Conservation (phyloP, 1,284 basidiomycete species). For the Moesziomyces sp. region DNA sequence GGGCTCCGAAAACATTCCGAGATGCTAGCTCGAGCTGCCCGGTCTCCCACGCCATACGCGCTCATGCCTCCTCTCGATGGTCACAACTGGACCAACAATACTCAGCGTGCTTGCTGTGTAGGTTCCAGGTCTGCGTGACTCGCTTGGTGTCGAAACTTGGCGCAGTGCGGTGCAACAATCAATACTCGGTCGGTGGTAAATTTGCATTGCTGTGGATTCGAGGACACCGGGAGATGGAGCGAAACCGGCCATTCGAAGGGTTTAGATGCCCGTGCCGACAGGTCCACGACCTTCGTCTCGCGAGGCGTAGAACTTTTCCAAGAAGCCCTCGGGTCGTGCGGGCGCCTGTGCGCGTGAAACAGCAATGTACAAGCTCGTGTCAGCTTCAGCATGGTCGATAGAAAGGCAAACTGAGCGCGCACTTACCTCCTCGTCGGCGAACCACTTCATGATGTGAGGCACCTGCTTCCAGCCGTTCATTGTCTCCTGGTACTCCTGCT, state of each 20-base stretch:
- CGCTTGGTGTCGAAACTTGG: background rate
- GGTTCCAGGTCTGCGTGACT: too few relatives aligned
- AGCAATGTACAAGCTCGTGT: background rate
- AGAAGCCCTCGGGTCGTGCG: slow-evolving; percentile 74
- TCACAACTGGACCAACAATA: too few relatives aligned
- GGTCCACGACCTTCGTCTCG: slow-evolving; percentile 65
- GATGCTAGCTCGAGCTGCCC: too few relatives aligned
- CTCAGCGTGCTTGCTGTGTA: too few relatives aligned
- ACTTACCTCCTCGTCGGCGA: slow-evolving; percentile 69
- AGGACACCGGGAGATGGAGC: slow-evolving; percentile 5
- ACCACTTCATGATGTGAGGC: slow-evolving; percentile 69
- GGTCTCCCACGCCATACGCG: too few relatives aligned
- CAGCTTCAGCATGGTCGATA: slow-evolving; percentile 2
- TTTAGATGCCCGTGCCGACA: slow-evolving; percentile 45
- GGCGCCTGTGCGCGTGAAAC: slow-evolving; percentile 41
- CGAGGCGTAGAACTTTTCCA: slow-evolving; percentile 82
- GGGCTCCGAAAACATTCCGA: too few relatives aligned
- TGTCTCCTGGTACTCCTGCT: slow-evolving; percentile 89
- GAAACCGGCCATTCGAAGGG: background rate
- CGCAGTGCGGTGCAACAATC: background rate
- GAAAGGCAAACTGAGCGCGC: background rate
- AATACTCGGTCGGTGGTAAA: background rate
- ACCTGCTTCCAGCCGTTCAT: slow-evolving; percentile 92
- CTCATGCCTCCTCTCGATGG: too few relatives aligned
- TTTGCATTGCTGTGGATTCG: slow-evolving; percentile 20